Base-by-base conservation (phyloP, 345 rosid genomes). In the Rhizophora apiculata region DNA sequence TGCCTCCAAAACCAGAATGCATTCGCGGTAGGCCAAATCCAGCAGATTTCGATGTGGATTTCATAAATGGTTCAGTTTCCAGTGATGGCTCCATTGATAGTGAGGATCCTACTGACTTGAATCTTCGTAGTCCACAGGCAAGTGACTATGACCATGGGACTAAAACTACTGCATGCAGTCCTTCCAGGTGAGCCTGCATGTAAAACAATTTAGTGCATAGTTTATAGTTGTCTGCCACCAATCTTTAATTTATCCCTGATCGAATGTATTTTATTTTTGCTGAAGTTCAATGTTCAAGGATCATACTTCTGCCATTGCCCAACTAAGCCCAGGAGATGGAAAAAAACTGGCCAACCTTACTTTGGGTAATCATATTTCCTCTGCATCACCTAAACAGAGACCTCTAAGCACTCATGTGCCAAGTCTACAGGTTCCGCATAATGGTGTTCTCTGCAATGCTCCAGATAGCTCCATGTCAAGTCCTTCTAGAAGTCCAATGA, bases 401-500 rank as follows among this genome's bases (percentile, higher is more conserved):
- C 84, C 87, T 55, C 57, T 83, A 31, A 61, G 86, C 52, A 76
- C 76, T 67, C 90, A 82, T 76, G 85, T 92, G 59, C 91, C 84
- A 55, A 85, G 79, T 77, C 68, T 95, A 70, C 96, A 87, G 77
- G 81, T 86, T 79, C 97, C 93, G 29, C 74, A 72, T 68, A 83
- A 84, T 15, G 85, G 87, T 69, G 84, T 82, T 65, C 81, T 89
- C 60, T 84, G 60, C 72, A 85, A 94, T 81, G 94, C 99, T 79
- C 91, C 96, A 26, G 98, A 92, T 69, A 95, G 97, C 81, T 90
- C 94, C 72, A 69, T 89, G 90, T 95, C 99, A 56, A 95, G 99
- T 86, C 99, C 99, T 77, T 92, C 98, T 13, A 85, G 98, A 85
- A 95, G 99, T 80, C 99, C 99, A 65, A 71, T 87, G 82, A 85